A percentile compares a stretch with the other conserved stretches of the same genome.
Evolutionary conservation across 371 early-diverging fungal species (phyloP).

Genomic region (Lichtheimia hyalospora): DNA sequence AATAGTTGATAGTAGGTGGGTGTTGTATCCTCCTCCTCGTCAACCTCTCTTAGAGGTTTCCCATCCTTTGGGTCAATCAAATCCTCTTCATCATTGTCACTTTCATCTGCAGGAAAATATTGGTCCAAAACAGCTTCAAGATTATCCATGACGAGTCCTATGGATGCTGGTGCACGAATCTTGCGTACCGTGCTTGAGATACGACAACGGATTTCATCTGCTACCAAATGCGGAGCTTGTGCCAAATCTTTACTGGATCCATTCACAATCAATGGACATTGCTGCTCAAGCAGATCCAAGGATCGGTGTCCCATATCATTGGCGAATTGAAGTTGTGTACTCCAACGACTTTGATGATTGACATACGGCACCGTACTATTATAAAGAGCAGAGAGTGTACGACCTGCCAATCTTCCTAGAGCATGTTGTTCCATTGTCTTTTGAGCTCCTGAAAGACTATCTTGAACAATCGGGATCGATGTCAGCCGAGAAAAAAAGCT

Average conservation of each 20-base stretch:
- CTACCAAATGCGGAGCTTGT: constrained; percentile 1
- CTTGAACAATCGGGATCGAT: constrained; percentile 6
- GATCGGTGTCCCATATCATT: constrained; percentile 66
- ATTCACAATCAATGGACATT: constrained; percentile 3
- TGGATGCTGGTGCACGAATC: constrained; percentile 2
- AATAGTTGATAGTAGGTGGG: neutral
- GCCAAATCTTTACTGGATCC: constrained; percentile 2
- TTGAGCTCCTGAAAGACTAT: constrained; percentile 1
- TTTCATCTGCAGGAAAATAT: constrained; percentile 4
- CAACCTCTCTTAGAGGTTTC: neutral
- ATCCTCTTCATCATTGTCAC: neutral
- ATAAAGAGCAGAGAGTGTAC: constrained; percentile 3
- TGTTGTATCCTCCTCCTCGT: neutral
- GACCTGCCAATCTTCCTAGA: constrained; percentile 6
- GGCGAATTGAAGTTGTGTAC: constrained; percentile 28
- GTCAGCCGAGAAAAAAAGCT: constrained; percentile 7
- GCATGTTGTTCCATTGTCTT: constrained; percentile 4
- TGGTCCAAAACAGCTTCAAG: constrained; percentile 7
- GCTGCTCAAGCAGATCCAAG: constrained; percentile 58
- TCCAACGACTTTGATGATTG: neutral
- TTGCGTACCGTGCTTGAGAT: neutral
- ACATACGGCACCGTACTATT: neutral
- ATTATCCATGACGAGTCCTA: constrained; percentile 7
- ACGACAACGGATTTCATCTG: neutral
- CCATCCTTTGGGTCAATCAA: constrained; percentile 10